A percentile compares a stretch with the other conserved stretches of the same genome.
These are phyloP conservation scores for Exophiala sp. DNA, from an alignment of 2,329 filamentous ascomycete genomes.

Conservation along the genomic window DNA sequence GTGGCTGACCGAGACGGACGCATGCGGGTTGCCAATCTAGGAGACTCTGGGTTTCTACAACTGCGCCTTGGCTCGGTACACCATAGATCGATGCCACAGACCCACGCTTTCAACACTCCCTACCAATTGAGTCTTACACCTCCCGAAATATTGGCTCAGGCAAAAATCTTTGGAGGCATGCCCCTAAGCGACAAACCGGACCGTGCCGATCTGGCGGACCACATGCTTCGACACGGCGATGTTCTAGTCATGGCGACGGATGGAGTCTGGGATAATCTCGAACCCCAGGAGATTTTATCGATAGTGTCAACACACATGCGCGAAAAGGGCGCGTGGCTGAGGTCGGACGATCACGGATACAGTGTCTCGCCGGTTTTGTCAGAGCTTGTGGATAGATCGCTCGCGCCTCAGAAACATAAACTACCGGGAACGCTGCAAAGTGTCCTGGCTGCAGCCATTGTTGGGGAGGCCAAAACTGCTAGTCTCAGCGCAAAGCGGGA, in stretches of 20 bases:
- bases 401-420: conserved; percentile 34
- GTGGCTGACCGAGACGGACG: conserved; percentile 68
- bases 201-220: conserved; percentile 75
- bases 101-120: conserved; percentile 95
- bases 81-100: conserved; percentile 78
- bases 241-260: conserved; percentile 92
- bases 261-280: conserved; percentile 93
- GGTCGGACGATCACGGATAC: conserved; percentile 56
- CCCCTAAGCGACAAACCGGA: conserved; percentile 79
- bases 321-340: conserved; percentile 67
- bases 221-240: conserved; percentile 81
- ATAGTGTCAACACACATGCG: conserved; percentile 77
- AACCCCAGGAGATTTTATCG: conserved; percentile 80
- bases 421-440: conserved; percentile 63
- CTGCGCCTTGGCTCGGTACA: conserved; percentile 82
- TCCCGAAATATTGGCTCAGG: conserved; percentile 70
- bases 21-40: conserved; percentile 87
- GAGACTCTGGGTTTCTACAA: conserved; percentile 90
- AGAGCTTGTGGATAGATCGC: conserved; percentile 48
- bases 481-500: conserved; percentile 78
- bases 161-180: conserved; percentile 76
- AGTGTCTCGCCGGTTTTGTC: conserved; percentile 60
- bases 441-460: conserved; percentile 73
- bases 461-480: conserved; percentile 76
- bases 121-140: conserved; percentile 91